Base-by-base conservation (phyloP, 352 stramenopile species). In the Phytophthora pluvialis region DNA sequence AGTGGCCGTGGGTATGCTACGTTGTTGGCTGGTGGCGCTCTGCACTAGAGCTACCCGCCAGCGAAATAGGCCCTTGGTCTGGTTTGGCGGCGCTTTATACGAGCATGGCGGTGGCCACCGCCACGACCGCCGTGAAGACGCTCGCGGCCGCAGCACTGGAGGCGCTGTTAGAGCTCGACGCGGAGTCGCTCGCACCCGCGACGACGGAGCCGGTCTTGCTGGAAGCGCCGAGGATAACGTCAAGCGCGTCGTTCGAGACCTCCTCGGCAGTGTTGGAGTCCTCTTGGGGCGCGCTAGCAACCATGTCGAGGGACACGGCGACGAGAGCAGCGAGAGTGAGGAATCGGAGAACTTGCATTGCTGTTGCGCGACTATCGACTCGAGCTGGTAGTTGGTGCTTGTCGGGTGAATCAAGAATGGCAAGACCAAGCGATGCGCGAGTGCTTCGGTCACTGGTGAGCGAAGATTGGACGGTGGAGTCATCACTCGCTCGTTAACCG, bases 221-320 rank as follows among this genome's bases (percentile, higher is more conserved):
- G 45, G 51, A 56, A 8, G 64, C 52, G 15, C 58, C 64, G 33
- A 73, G 51, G 52, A 73, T 73, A 18, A 73, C 64, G 29, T 73
- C 64, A 3, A 59, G 50, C 7, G 51, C 48, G 40, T 69, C 52
- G 15, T 64, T 29, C 2, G 63, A 54, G 38, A 57, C 33, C 13
- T 55, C 32, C 9, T 59, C 48, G 10, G 42, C 38, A 13, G 63
- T 71, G 26, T 33, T 54, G 12, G 63, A 66, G n/a, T 66, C 58
- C 13, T 16, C 44, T 38, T 56, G n/a, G 10, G 55, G 49, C 1
- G 26, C 31, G n/a, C 64, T 54, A 21, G 39, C 15, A n/a, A 57
- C 52, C 9, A 42, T 48, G 18, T 73, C 26, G 46, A 73, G 16
- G 16, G 40, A 15, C 8, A 42, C 13, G 28, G 42, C 35, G 15